These are phyloP conservation scores for Aspergillus quadrilineatus DNA, from an alignment of 2,329 filamentous ascomycete genomes.

Conservation along the genomic window DNA sequence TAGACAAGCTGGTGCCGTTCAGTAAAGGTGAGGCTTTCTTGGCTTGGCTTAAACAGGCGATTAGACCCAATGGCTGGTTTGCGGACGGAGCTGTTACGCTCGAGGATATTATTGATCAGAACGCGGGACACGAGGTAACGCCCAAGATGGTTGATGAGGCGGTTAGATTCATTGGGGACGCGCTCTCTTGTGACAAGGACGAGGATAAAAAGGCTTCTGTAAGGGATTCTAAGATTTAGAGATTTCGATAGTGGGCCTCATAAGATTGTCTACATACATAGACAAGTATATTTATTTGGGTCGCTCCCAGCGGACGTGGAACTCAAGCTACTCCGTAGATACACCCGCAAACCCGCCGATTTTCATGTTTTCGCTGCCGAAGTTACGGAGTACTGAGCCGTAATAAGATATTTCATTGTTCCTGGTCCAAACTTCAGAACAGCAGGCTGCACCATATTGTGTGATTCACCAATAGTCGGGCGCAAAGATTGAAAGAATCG, in stretches of 20 bases:
- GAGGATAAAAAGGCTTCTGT: slow-evolving; percentile 24
- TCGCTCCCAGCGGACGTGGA: no score
- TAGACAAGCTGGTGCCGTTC: slow-evolving; percentile 63
- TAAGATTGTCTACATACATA: no score
- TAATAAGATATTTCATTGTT: background rate
- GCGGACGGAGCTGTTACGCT: slow-evolving; percentile 53
- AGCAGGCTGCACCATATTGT: background rate
- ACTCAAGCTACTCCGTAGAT: no score
- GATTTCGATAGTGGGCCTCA: slow-evolving; percentile 24
- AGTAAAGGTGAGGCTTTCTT: slow-evolving; percentile 57
- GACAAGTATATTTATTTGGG: no score
- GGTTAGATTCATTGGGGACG: slow-evolving; percentile 53
- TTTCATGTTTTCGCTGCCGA: background rate
- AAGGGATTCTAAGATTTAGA: slow-evolving; percentile 39
- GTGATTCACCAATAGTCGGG: background rate
- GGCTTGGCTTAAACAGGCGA: slow-evolving; percentile 53
- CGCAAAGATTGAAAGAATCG: background rate
- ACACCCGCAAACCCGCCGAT: no score
- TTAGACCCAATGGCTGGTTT: slow-evolving; percentile 46
- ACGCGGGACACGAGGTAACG: slow-evolving; percentile 60
- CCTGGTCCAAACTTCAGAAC: background rate
- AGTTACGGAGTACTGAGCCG: background rate
- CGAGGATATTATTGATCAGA: slow-evolving; percentile 57
- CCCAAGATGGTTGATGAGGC: slow-evolving; percentile 56
- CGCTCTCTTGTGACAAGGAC: slow-evolving; percentile 32